Evolutionary conservation across 306 rosid species (phyloP).

Genomic region (Vicia villosa): DNA sequence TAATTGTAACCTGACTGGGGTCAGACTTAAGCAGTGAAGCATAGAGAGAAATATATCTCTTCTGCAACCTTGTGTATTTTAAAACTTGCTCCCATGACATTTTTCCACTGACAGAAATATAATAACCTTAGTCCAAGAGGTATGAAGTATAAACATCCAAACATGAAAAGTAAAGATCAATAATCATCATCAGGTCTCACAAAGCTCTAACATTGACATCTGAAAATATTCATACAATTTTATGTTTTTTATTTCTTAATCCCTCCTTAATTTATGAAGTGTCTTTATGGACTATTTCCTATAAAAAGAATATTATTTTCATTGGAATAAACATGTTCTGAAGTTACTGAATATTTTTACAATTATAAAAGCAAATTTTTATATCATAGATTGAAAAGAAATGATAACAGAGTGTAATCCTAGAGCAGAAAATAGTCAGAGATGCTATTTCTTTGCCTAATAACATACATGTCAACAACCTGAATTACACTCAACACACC

Average conservation of each 20-base stretch:
- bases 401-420: neutral
- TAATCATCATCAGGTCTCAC: slow-evolving; percentile 11
- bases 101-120: slow-evolving; percentile 75
- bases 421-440: too few species aligned
- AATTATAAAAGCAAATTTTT: too few species aligned
- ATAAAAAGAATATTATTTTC: neutral
- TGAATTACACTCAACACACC: too few species aligned
- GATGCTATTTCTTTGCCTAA: too few species aligned
- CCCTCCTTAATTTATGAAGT: neutral
- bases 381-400: neutral
- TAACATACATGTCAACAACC: too few species aligned
- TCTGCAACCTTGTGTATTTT: slow-evolving; percentile 78
- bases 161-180: slow-evolving; percentile 28
- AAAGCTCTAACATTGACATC: slow-evolving; percentile 29
- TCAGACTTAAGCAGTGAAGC: slow-evolving; percentile 90
- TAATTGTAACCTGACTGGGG: slow-evolving; percentile 63
- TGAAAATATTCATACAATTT: neutral
- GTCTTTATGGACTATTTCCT: neutral
- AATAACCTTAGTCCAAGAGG: slow-evolving; percentile 34
- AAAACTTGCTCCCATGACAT: slow-evolving; percentile 96
- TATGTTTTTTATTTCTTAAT: neutral
- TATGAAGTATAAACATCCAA: slow-evolving; percentile 24
- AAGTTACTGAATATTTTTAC: neutral
- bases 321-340: neutral
- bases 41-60: slow-evolving; percentile 79